Evolutionary conservation across 805 yeast genomes (phyloP).

Genomic region (Spencermartinsiella europaea): DNA sequence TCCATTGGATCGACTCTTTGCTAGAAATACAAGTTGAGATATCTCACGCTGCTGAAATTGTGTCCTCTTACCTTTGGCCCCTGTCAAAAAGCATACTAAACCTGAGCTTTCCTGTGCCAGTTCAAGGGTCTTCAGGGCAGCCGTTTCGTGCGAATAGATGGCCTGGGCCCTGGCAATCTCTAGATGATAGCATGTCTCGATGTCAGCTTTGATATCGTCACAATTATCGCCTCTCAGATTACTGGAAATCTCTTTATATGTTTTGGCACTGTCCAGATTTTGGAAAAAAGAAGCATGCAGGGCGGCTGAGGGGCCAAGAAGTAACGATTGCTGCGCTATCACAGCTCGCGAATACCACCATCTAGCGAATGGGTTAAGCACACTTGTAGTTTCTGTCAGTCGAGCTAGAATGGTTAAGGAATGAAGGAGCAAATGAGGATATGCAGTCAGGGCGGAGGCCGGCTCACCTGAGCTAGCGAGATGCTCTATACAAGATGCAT

Average conservation of each 20-base stretch:
- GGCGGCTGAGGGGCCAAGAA: slow-evolving; percentile 23
- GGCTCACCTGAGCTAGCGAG: slow-evolving; percentile 61
- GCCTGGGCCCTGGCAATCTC: slow-evolving; percentile 56
- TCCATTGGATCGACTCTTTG: slow-evolving; percentile 36
- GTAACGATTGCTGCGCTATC: slow-evolving; percentile 32
- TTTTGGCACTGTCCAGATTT: slow-evolving; percentile 21
- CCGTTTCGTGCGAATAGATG: slow-evolving; percentile 29
- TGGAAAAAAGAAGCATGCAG: slow-evolving; percentile 25
- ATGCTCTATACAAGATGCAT: slow-evolving; percentile 31
- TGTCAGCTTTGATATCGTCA: slow-evolving; percentile 19
- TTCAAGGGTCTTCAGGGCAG: slow-evolving; percentile 21
- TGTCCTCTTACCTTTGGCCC: slow-evolving; percentile 84
- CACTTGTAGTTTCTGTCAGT: slow-evolving; percentile 29
- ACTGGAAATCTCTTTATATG: not conserved
- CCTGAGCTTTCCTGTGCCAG: slow-evolving; percentile 44
- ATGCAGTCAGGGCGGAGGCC: slow-evolving; percentile 56
- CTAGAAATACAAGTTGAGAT: slow-evolving; percentile 71
- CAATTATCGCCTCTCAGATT: slow-evolving; percentile 1
- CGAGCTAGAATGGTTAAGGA: slow-evolving; percentile 42
- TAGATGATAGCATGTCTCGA: slow-evolving; percentile 39
- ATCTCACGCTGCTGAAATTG: slow-evolving; percentile 70
- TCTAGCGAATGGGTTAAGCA: slow-evolving; percentile 10
- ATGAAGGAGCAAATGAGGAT: slow-evolving; percentile 43
- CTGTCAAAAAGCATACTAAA: slow-evolving; percentile 67
- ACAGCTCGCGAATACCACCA: slow-evolving; percentile 34